Evolutionary conservation across 2,329 filamentous ascomycete genomes (phyloP).

Genomic region (Penicillium nordicum): DNA sequence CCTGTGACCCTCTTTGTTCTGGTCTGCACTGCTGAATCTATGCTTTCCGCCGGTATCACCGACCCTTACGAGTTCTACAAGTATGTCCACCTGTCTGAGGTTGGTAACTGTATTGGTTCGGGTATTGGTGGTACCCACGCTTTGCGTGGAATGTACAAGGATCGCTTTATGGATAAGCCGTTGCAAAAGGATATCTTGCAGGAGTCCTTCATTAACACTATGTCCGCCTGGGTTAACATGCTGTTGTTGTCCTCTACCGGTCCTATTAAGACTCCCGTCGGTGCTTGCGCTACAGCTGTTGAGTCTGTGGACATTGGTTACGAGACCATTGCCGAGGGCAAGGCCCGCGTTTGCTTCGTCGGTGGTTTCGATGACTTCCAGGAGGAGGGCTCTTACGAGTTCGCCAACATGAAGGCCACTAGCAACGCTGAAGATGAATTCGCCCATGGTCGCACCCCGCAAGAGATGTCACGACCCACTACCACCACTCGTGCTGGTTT

Average conservation of each 20-base stretch:
- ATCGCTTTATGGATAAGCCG: conserved; percentile 93
- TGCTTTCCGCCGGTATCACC: conserved; percentile 90
- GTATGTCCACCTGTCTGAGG: conserved; percentile 96
- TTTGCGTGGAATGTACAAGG: conserved; percentile 96
- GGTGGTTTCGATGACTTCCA: conserved; percentile 99
- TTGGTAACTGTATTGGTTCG: conserved; percentile 97
- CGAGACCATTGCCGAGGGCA: conserved; percentile 97
- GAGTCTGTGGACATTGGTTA: conserved; percentile 98
- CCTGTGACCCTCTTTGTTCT: conserved; percentile 94
- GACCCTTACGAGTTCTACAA: conserved; percentile 99
- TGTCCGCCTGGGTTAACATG: conserved; percentile 99
- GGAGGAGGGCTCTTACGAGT: conserved; percentile 98
- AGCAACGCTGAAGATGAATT: conserved; percentile 98
- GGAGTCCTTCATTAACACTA: conserved; percentile 99
- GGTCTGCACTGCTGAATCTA: conserved; percentile 86
- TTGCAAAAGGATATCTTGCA: conserved; percentile 98
- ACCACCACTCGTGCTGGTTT: conserved; percentile 97
- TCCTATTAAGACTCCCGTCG: conserved; percentile 96
- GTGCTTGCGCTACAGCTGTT: conserved; percentile 93
- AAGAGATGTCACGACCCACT: conserved; percentile 96
- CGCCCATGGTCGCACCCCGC: conserved; percentile 86
- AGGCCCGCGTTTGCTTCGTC: conserved; percentile 94
- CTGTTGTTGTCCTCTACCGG: conserved; percentile 93
- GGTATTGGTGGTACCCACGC: conserved; percentile 95
- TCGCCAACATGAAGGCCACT: conserved; percentile 99